Conservation (phyloP, 2,329 filamentous ascomycete species). For the Hymenoscyphus scutula region DNA sequence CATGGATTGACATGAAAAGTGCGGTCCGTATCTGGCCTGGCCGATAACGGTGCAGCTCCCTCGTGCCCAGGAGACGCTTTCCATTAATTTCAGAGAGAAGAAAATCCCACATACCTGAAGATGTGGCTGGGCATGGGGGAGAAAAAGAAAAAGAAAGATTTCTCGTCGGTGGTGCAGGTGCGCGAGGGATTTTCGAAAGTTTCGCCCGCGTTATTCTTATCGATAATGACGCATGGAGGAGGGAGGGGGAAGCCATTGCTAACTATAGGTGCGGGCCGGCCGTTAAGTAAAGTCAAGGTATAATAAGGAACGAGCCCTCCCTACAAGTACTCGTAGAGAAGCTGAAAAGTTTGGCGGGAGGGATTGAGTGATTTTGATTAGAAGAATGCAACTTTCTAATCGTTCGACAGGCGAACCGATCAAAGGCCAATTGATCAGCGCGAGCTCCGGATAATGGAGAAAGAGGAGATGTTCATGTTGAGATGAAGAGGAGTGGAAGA, state of each 20-base stretch:
- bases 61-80: not conserved
- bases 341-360: not conserved
- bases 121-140: conserved; percentile 14
- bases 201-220: conserved; percentile 12
- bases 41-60: conserved; percentile 21
- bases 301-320: too few species aligned
- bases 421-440: not conserved
- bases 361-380: not conserved
- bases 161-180: conserved; percentile 7
- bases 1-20: not conserved
- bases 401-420: not conserved
- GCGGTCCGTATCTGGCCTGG: conserved; percentile 16
- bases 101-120: conserved; percentile 26
- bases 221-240: conserved; percentile 22
- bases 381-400: not conserved
- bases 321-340: too few species aligned
- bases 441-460: not conserved
- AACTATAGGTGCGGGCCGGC: not conserved
- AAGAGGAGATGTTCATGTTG: not conserved
- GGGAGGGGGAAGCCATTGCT: conserved; percentile 11
- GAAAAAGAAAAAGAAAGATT: conserved; percentile 27
- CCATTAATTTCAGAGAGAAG: not conserved
- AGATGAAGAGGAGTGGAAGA: not conserved
- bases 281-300: too few species aligned
- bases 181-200: conserved; percentile 6